Evolutionary conservation across 177 flowering plant species (phyloP).

Genomic region (Vitis hybrid): DNA sequence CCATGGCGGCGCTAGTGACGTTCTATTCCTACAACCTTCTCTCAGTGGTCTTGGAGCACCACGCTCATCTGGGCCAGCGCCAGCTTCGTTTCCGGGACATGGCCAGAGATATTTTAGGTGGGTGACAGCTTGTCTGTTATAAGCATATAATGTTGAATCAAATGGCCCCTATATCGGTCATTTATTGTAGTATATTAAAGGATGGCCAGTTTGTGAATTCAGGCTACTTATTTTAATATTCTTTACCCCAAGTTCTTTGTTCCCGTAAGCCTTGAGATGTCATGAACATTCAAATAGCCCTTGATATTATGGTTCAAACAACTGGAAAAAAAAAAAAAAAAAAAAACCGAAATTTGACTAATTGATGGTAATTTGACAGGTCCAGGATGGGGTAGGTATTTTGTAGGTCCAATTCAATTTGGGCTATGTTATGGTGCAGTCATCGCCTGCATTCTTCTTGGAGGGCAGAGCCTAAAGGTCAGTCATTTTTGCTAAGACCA

Average conservation of each 20-base stretch:
- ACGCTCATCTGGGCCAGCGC: slow-evolving; percentile 32
- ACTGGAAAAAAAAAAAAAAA: too few relatives aligned
- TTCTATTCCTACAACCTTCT: slow-evolving; percentile 47
- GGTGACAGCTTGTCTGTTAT: neutral
- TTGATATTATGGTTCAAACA: too few relatives aligned
- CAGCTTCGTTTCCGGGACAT: slow-evolving; percentile 46
- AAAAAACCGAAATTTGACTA: too few relatives aligned
- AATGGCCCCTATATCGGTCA: too few relatives aligned
- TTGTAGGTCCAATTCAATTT: slow-evolving; percentile 41
- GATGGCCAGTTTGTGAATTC: too few relatives aligned
- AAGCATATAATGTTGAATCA: too few relatives aligned
- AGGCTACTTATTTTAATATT: too few relatives aligned
- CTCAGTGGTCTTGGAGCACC: slow-evolving; percentile 46
- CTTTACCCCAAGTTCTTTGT: too few relatives aligned
- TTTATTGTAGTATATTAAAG: too few relatives aligned
- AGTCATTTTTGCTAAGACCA: neutral
- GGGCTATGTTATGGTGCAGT: slow-evolving; percentile 39
- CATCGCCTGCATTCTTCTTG: slow-evolving; percentile 29
- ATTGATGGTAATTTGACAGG: slow-evolving; percentile 20
- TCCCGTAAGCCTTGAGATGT: too few relatives aligned
- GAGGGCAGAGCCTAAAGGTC: slow-evolving; percentile 47
- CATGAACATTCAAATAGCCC: too few relatives aligned
- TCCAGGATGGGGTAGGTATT: slow-evolving; percentile 38
- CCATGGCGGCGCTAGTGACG: slow-evolving; percentile 23
- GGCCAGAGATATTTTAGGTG: slow-evolving; percentile 45